phyloP scores from a whole-genome alignment of 176 grass and related monocot species.

The Aegilops sharonensis region DNA sequence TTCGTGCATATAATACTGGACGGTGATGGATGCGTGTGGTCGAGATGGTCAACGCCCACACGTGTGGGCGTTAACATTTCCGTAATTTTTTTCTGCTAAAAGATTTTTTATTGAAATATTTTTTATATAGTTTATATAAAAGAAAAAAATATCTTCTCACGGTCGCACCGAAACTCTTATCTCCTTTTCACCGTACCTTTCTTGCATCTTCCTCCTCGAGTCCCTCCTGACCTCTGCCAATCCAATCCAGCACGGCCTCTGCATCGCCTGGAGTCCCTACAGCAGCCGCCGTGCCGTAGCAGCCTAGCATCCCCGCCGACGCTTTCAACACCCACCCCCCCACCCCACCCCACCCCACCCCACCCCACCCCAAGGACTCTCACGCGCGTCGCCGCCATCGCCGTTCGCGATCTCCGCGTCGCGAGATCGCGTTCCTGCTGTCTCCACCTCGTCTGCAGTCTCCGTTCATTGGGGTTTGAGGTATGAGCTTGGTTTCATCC shows the following conservation, averaged over 20 bases:
- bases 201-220: background rate
- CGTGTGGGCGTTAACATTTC: too few relatives aligned
- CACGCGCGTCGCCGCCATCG: background rate
- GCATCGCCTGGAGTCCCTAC: background rate
- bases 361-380: background rate
- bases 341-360: background rate
- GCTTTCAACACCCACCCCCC: background rate
- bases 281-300: background rate
- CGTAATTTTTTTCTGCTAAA: too few relatives aligned
- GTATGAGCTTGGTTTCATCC: background rate
- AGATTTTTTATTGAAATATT: too few relatives aligned
- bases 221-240: background rate
- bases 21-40: too few relatives aligned
- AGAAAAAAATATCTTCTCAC: background rate
- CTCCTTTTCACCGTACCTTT: background rate
- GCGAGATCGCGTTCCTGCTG: background rate
- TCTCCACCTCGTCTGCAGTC: background rate
- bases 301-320: background rate
- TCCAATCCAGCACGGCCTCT: background rate
- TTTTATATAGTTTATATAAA: too few relatives aligned
- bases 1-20: too few relatives aligned
- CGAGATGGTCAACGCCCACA: too few relatives aligned
- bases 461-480: background rate
- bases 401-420: background rate
- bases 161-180: background rate